Evolutionary conservation across 106 monocot genomes (phyloP).

Genomic region (Allium fistulosum): DNA sequence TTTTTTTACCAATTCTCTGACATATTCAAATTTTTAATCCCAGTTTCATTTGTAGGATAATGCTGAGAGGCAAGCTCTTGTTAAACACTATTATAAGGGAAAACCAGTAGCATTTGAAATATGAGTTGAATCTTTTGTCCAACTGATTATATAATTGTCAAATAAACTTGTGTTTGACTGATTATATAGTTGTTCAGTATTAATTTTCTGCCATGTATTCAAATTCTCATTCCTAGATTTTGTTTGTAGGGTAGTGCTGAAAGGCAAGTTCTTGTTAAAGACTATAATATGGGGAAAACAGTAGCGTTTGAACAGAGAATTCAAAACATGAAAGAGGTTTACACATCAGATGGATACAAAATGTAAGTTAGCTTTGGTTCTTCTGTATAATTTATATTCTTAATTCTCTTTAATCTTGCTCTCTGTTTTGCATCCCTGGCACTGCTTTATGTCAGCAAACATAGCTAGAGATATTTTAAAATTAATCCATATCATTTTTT

Average conservation of each 20-base stretch:
- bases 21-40: background rate
- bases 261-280: slow-evolving; percentile 80
- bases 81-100: slow-evolving; percentile 70
- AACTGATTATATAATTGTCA: too few relatives aligned
- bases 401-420: too few relatives aligned
- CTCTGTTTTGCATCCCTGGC: too few relatives aligned
- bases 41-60: slow-evolving; percentile 35
- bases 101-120: slow-evolving; percentile 79
- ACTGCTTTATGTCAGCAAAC: too few relatives aligned
- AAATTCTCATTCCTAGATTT: background rate
- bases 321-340: slow-evolving; percentile 86
- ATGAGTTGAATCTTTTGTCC: slow-evolving; percentile 21
- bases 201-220: too few relatives aligned
- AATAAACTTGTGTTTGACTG: too few relatives aligned
- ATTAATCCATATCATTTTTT: too few relatives aligned
- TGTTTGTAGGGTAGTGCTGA: slow-evolving; percentile 61
- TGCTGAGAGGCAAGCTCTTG: slow-evolving; percentile 87
- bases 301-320: slow-evolving; percentile 85
- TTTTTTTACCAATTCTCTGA: too few relatives aligned
- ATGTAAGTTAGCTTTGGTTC: slow-evolving; percentile 42
- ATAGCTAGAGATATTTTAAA: too few relatives aligned
- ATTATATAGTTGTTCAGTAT: too few relatives aligned
- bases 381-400: background rate
- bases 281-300: slow-evolving; percentile 70
- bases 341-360: slow-evolving; percentile 92